These are phyloP conservation scores for Leccinum solheimii DNA, from an alignment of 1,284 basidiomycete species.

Conservation along the genomic window DNA sequence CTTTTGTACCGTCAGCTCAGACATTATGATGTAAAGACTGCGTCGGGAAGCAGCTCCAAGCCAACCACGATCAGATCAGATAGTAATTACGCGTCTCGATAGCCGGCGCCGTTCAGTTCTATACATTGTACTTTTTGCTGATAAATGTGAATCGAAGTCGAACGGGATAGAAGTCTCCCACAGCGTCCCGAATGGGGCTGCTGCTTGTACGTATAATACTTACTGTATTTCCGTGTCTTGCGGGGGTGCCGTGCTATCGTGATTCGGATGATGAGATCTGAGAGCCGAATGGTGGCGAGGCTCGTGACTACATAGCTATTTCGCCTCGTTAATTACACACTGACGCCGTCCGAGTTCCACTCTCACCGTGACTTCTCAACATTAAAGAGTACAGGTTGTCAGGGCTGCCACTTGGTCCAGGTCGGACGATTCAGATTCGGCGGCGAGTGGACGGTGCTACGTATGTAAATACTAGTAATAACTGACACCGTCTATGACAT, in stretches of 20 bases:
- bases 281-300: not conserved
- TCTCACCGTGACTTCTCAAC: no score
- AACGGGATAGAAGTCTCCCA: not conserved
- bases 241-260: not conserved
- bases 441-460: no score
- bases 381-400: no score
- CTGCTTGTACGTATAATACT: not conserved
- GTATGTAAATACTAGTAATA: no score
- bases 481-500: no score
- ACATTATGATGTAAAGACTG: not conserved
- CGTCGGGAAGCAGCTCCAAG: not conserved
- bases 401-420: no score
- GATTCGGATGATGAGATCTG: not conserved
- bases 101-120: not conserved
- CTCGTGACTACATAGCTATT: not conserved
- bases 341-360: not conserved
- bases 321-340: not conserved
- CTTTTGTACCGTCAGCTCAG: not conserved
- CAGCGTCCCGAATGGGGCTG: not conserved
- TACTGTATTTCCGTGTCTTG: not conserved
- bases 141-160: not conserved
- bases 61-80: not conserved
- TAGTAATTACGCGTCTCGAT: not conserved
- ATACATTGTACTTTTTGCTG: not conserved
- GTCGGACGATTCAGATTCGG: no score